These are phyloP conservation scores for Cercospora beticola DNA, from an alignment of 2,329 filamentous ascomycete species.

Conservation along the genomic window DNA sequence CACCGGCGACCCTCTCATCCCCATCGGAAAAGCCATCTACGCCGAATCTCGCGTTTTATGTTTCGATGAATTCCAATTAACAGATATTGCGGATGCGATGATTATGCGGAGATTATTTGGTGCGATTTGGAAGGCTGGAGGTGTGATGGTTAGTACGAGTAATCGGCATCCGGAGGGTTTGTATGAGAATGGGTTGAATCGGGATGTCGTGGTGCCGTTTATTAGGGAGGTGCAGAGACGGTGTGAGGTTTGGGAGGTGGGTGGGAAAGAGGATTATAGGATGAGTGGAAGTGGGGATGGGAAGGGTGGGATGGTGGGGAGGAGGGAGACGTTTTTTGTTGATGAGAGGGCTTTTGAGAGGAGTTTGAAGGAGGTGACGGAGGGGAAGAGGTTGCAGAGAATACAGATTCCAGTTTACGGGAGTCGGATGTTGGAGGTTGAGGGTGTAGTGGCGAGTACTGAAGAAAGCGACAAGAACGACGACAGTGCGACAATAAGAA, in stretches of 20 bases:
- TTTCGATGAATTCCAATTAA: conserved; percentile 79
- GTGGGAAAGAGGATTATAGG: conserved; percentile 66
- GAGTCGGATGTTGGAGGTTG: conserved; percentile 23
- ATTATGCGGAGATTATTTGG: conserved; percentile 73
- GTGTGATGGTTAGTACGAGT: conserved; percentile 73
- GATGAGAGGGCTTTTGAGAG: conserved; percentile 14
- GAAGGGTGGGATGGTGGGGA: conserved; percentile 7
- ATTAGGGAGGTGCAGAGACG: conserved; percentile 69
- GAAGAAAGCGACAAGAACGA: not conserved
- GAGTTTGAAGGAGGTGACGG: conserved; percentile 9
- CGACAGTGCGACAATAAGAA: not conserved
- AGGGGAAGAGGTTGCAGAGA: conserved; percentile 4
- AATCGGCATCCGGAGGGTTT: conserved; percentile 72
- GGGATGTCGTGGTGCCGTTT: conserved; percentile 61
- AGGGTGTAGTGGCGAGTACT: conserved; percentile 13
- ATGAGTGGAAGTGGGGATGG: conserved; percentile 47
- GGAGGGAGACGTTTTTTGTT: conserved; percentile 25
- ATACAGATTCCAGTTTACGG: conserved; percentile 28
- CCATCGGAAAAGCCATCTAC: conserved; percentile 69
- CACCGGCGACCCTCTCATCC: conserved; percentile 56
- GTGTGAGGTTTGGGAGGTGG: conserved; percentile 80
- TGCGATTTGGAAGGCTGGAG: conserved; percentile 73
- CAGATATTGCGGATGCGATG: conserved; percentile 72
- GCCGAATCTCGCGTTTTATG: conserved; percentile 72
- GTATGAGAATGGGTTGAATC: conserved; percentile 40